A percentile compares a stretch with the other conserved stretches of the same genome.
These are phyloP conservation scores for Favolaschia claudopus DNA, from an alignment of 768 basidiomycete species.

Conservation along the genomic window DNA sequence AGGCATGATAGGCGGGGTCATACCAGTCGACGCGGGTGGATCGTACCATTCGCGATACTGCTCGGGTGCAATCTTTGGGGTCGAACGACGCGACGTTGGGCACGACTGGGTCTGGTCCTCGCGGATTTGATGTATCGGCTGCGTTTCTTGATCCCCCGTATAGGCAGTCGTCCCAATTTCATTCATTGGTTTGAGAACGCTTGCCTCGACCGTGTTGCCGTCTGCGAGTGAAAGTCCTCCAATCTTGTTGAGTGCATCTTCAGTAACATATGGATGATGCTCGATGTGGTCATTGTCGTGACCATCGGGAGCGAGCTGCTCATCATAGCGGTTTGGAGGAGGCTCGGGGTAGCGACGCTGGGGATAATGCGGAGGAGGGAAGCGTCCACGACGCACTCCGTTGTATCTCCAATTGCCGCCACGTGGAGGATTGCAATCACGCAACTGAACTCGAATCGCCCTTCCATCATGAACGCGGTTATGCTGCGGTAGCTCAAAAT, in stretches of 20 bases:
- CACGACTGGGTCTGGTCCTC: slow-evolving; percentile 26
- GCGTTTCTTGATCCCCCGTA: not conserved
- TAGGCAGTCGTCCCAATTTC: slow-evolving; percentile 7
- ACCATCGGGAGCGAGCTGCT: slow-evolving; percentile 14
- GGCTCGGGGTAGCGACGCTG: slow-evolving; percentile 39
- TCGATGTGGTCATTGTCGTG: slow-evolving; percentile 10
- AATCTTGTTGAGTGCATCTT: slow-evolving; percentile 8
- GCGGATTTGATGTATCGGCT: not conserved
- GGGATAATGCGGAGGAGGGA: slow-evolving; percentile 36
- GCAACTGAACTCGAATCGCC: slow-evolving; percentile 76
- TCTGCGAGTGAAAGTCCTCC: slow-evolving; percentile 1
- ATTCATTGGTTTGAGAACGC: not conserved
- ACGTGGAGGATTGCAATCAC: slow-evolving; percentile 70
- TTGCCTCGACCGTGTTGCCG: not conserved
- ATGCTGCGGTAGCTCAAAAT: slow-evolving; percentile 52
- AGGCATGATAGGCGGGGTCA: slow-evolving; percentile 46
- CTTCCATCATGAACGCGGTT: slow-evolving; percentile 74
- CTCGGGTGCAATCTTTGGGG: slow-evolving; percentile 29
- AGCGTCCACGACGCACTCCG: slow-evolving; percentile 54
- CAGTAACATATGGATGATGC: not conserved
- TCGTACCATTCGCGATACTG: slow-evolving; percentile 57
- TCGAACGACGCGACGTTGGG: slow-evolving; percentile 25
- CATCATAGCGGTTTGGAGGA: slow-evolving; percentile 19
- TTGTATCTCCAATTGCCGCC: slow-evolving; percentile 52
- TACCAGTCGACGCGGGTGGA: slow-evolving; percentile 42